Evolutionary conservation across 148 eudicot genomes (phyloP).

Genomic region (Diospyros kaki): DNA sequence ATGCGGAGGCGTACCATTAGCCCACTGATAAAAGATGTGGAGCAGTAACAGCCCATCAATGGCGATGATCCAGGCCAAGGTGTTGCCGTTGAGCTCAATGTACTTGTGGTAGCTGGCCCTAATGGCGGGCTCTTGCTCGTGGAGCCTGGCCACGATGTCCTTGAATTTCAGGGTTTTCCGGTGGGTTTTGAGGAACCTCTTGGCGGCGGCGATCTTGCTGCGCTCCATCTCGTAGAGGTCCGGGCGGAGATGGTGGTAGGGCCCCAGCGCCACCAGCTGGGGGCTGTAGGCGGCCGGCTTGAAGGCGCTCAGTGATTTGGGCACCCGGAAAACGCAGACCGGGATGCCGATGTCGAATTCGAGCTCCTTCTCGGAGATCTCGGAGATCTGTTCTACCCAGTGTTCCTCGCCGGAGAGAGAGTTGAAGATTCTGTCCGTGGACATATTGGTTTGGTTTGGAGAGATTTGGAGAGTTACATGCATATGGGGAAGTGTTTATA

Average conservation of each 20-base stretch:
- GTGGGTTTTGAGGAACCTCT: background rate
- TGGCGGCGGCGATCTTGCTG: constrained; percentile 6
- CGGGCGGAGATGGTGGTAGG: constrained; percentile 12
- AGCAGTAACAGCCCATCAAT: constrained; percentile 14
- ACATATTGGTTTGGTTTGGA: background rate
- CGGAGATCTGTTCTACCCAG: constrained; percentile 27
- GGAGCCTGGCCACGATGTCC: background rate
- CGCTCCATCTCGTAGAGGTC: constrained; percentile 12
- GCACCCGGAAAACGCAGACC: constrained; percentile 5
- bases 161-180: constrained; percentile 26
- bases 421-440: background rate
- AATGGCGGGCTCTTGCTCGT: background rate
- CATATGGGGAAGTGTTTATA: too few species aligned
- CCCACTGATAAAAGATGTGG: background rate
- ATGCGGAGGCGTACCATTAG: too few species aligned
- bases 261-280: constrained; percentile 7
- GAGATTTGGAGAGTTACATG: too few species aligned
- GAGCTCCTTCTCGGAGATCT: constrained; percentile 8
- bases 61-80: constrained; percentile 16
- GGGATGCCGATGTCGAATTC: background rate
- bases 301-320: background rate
- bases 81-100: background rate
- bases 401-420: constrained; percentile 13
- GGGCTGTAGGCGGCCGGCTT: constrained; percentile 16
- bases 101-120: constrained; percentile 11